Conservation (phyloP, 2,329 filamentous ascomycete genomes). For the Diaporthe destruens region DNA sequence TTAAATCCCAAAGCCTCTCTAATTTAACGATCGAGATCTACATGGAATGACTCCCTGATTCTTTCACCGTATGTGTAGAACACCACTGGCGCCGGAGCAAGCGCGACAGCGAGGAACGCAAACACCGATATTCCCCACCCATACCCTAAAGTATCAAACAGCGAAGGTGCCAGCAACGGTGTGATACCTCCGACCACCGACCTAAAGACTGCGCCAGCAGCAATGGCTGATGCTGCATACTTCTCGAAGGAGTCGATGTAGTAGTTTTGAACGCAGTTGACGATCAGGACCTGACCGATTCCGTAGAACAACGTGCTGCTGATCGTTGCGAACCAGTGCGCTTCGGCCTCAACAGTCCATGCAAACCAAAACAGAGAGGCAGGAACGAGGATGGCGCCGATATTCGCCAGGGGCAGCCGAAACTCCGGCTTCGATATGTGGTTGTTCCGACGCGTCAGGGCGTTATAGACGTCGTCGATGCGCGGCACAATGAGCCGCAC, state of each 20-base stretch:
- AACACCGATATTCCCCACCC: constrained; percentile 37
- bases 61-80: constrained; percentile 33
- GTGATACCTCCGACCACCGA: constrained; percentile 40
- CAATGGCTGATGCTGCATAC: constrained; percentile 54
- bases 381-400: constrained; percentile 53
- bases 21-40: too few species aligned
- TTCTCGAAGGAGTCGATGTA: constrained; percentile 61
- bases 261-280: constrained; percentile 66
- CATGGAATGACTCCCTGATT: constrained; percentile 6
- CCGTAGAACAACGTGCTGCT: constrained; percentile 65
- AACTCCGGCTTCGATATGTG: constrained; percentile 36
- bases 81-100: constrained; percentile 34
- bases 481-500: constrained; percentile 35
- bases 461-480: constrained; percentile 39
- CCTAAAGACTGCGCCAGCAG: constrained; percentile 50
- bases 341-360: constrained; percentile 45
- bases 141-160: constrained; percentile 36
- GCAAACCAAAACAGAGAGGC: constrained; percentile 53
- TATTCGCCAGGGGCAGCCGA: constrained; percentile 34
- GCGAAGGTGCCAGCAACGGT: constrained; percentile 31
- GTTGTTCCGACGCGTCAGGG: constrained; percentile 25
- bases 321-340: constrained; percentile 55
- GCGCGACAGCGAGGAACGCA: constrained; percentile 30
- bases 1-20: too few species aligned
- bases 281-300: constrained; percentile 62